Percentiles rank a stretch among this genome's conserved stretches.
phyloP scores from a whole-genome alignment of 495 filamentous ascomycete genomes.

The Achaetomiella virescens region DNA sequence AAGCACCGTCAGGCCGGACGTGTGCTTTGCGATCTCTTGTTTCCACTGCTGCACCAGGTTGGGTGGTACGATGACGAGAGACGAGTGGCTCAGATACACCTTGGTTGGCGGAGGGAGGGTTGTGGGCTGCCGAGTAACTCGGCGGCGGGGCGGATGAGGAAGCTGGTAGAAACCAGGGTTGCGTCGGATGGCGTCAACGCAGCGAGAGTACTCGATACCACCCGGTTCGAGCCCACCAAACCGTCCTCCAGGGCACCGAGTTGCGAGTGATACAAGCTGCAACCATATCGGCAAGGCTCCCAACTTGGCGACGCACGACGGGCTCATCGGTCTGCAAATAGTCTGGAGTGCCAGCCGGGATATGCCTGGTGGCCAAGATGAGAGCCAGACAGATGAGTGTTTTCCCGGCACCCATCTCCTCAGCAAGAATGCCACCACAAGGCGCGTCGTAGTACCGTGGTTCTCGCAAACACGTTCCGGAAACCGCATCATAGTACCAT shows the following conservation, averaged over 20 bases:
- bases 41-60: constrained; percentile 70
- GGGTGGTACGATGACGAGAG: constrained; percentile 61
- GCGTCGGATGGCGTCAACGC: constrained; percentile 49
- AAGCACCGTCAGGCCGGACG: constrained; percentile 57
- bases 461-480: constrained; percentile 52
- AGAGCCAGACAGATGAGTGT: constrained; percentile 81
- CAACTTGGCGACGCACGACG: constrained; percentile 17
- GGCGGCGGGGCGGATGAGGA: constrained; percentile 39
- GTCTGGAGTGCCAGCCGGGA: constrained; percentile 59
- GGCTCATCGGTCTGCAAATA: constrained; percentile 9
- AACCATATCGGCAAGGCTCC: constrained; percentile 55
- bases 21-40: constrained; percentile 63
- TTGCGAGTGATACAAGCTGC: constrained; percentile 58
- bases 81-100: constrained; percentile 60
- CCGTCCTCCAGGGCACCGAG: constrained; percentile 61
- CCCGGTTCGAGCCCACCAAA: constrained; percentile 35
- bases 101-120: constrained; percentile 33
- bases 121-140: constrained; percentile 34
- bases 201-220: constrained; percentile 41
- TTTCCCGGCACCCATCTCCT: constrained; percentile 72
- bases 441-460: constrained; percentile 68
- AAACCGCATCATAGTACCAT: constrained; percentile 70
- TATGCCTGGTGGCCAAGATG: constrained; percentile 70
- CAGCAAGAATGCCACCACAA: constrained; percentile 70
- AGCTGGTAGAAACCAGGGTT: constrained; percentile 51